A percentile compares a stretch with the other conserved stretches of the same genome.
These are phyloP conservation scores for Aspergillus caelatus DNA, from an alignment of 2,329 filamentous ascomycete species.

Conservation along the genomic window DNA sequence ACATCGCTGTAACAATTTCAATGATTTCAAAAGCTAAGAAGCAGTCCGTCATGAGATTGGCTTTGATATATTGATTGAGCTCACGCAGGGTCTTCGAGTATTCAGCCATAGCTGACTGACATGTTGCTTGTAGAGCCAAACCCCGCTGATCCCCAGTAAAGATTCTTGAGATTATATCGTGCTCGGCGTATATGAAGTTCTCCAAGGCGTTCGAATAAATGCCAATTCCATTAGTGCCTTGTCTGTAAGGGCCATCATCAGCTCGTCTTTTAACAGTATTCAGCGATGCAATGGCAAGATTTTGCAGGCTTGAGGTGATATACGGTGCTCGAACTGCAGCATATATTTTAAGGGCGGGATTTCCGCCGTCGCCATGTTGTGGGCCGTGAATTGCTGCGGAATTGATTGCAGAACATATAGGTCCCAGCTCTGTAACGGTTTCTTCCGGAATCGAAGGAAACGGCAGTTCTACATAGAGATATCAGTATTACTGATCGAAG, in stretches of 20 bases:
- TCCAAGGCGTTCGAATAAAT: slow-evolving; percentile 88
- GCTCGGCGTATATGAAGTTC: slow-evolving; percentile 82
- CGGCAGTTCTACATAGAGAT: slow-evolving; percentile 56
- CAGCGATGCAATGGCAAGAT: slow-evolving; percentile 83
- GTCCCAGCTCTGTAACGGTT: slow-evolving; percentile 71
- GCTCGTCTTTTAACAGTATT: slow-evolving; percentile 76
- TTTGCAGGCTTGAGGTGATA: slow-evolving; percentile 77
- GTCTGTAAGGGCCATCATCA: slow-evolving; percentile 79
- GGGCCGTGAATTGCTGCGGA: slow-evolving; percentile 59
- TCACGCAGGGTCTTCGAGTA: slow-evolving; percentile 85
- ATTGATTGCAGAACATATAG: slow-evolving; percentile 78
- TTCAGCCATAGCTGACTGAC: slow-evolving; percentile 75
- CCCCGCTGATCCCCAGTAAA: slow-evolving; percentile 87
- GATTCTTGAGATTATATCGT: slow-evolving; percentile 85
- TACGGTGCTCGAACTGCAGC: slow-evolving; percentile 85
- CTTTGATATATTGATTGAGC: slow-evolving; percentile 85
- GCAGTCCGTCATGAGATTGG: slow-evolving; percentile 85
- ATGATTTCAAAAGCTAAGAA: slow-evolving; percentile 95
- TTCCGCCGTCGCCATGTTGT: slow-evolving; percentile 59
- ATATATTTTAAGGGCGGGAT: slow-evolving; percentile 78
- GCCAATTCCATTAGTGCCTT: slow-evolving; percentile 87
- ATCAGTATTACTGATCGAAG: background rate
- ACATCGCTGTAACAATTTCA: slow-evolving; percentile 81
- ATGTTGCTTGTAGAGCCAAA: slow-evolving; percentile 75
- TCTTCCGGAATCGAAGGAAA: slow-evolving; percentile 82